Percentiles rank a stretch among this genome's conserved stretches.
Evolutionary conservation across 23 red algal species (phyloP).

Genomic region (Gracilariopsis chorda): DNA sequence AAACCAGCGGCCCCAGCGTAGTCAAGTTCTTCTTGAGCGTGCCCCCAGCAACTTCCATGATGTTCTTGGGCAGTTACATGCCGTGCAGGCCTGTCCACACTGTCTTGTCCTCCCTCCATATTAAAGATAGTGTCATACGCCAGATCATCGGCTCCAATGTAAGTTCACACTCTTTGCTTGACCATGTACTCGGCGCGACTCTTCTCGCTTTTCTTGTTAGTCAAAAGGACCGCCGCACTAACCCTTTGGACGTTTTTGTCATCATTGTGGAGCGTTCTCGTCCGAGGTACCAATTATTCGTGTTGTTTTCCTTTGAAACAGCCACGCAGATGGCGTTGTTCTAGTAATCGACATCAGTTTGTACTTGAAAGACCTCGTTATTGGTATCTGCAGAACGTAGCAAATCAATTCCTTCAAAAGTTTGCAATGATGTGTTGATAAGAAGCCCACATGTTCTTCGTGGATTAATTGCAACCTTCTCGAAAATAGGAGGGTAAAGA

Average conservation of each 20-base stretch:
- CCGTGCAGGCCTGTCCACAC: conserved; percentile 65
- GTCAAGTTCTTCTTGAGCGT: conserved; percentile 81
- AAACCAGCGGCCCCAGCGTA: conserved; percentile 71
- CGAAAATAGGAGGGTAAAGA: no score
- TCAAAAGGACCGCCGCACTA: conserved; percentile 71
- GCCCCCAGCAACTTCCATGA: conserved; percentile 88
- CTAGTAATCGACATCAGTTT: no score
- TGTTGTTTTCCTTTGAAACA: conserved; percentile 90
- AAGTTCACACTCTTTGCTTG: conserved; percentile 74
- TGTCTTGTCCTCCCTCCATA: conserved; percentile 84
- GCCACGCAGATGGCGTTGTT: conserved; percentile 52
- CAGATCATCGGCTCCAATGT: conserved; percentile 76
- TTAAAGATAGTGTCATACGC: conserved; percentile 87
- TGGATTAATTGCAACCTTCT: no score
- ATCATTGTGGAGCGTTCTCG: conserved; percentile 78
- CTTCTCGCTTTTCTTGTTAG: conserved; percentile 35
- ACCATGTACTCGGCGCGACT: conserved; percentile 49
- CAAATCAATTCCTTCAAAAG: no score
- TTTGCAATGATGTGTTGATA: no score
- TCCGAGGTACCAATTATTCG: conserved; percentile 94
- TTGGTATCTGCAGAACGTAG: no score
- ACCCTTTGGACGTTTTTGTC: conserved; percentile 87
- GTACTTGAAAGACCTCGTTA: no score
- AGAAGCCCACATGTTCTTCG: no score
- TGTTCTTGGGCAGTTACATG: conserved; percentile 84